phyloP scores from a whole-genome alignment of 2,329 filamentous ascomycete genomes.

The Trichophyton mentagrophytes region DNA sequence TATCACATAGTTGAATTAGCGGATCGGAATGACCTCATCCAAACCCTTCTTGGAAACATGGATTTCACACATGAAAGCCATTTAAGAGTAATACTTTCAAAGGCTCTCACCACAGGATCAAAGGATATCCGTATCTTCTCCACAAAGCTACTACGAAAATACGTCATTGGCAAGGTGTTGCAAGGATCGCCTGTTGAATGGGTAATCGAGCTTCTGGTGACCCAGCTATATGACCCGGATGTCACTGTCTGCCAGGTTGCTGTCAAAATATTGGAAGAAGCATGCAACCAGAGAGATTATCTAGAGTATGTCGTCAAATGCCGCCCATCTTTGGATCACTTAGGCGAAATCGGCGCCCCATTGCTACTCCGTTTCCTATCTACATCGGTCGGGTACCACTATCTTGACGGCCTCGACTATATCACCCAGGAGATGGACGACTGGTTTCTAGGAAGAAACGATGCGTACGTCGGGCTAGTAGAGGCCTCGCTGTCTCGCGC shows the following conservation, averaged over 20 bases:
- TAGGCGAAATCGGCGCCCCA: slow-evolving; percentile 92
- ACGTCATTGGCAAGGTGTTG: slow-evolving; percentile 52
- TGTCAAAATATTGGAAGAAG: slow-evolving; percentile 93
- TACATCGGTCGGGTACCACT: slow-evolving; percentile 94
- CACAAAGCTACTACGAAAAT: slow-evolving; percentile 75
- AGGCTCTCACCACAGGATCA: slow-evolving; percentile 79
- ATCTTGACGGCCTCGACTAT: slow-evolving; percentile 90
- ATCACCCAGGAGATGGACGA: slow-evolving; percentile 99
- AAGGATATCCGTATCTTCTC: slow-evolving; percentile 85
- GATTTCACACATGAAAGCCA: slow-evolving; percentile 85
- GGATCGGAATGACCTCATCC: slow-evolving; percentile 81
- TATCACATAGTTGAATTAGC: slow-evolving; percentile 93
- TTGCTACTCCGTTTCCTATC: slow-evolving; percentile 84
- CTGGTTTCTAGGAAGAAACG: slow-evolving; percentile 95
- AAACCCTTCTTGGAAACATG: slow-evolving; percentile 75
- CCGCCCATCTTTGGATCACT: slow-evolving; percentile 80
- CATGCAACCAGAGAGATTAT: slow-evolving; percentile 81
- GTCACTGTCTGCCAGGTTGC: slow-evolving; percentile 93
- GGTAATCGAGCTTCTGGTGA: slow-evolving; percentile 95
- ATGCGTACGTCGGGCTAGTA: slow-evolving; percentile 86
- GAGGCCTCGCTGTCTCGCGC: slow-evolving; percentile 89
- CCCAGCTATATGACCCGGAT: slow-evolving; percentile 92
- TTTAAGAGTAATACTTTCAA: slow-evolving; percentile 81
- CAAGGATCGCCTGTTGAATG: slow-evolving; percentile 51
- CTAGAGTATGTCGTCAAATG: slow-evolving; percentile 96